These are phyloP conservation scores for Pezicula neosporulosa DNA, from an alignment of 2,329 filamentous ascomycete genomes.

Conservation along the genomic window DNA sequence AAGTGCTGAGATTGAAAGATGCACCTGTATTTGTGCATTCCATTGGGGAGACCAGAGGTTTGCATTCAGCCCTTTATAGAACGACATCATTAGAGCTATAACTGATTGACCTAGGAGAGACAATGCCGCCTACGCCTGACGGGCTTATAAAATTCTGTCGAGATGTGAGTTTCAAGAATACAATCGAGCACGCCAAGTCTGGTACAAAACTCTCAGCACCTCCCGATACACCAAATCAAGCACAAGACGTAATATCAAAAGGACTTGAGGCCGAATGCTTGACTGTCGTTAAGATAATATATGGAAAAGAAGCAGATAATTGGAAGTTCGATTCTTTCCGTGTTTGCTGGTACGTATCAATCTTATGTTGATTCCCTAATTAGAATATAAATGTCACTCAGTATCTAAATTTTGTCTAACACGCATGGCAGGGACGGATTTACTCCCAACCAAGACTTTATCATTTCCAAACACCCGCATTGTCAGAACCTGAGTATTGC, in stretches of 20 bases:
- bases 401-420: background rate
- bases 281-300: slow-evolving; percentile 36
- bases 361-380: background rate
- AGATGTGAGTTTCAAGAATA: slow-evolving; percentile 55
- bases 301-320: slow-evolving; percentile 36
- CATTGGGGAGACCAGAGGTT: slow-evolving; percentile 38
- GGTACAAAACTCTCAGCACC: slow-evolving; percentile 51
- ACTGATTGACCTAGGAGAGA: slow-evolving; percentile 10
- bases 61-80: slow-evolving; percentile 7
- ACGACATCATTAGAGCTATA: too few species aligned
- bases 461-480: slow-evolving; percentile 53
- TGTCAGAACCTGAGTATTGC: slow-evolving; percentile 54
- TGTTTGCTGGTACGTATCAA: slow-evolving; percentile 40
- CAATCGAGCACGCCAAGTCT: slow-evolving; percentile 38
- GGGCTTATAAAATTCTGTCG: slow-evolving; percentile 60
- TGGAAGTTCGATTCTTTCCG: slow-evolving; percentile 39
- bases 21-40: slow-evolving; percentile 52
- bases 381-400: too few species aligned
- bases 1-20: slow-evolving; percentile 43
- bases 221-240: slow-evolving; percentile 37
- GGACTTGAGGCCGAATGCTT: slow-evolving; percentile 40
- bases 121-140: slow-evolving; percentile 42
- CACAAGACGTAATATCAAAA: slow-evolving; percentile 34
- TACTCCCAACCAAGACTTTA: slow-evolving; percentile 59
- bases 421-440: slow-evolving; percentile 54